Base-by-base conservation (phyloP, 1,284 basidiomycete genomes). In the Mixia osmundae region DNA sequence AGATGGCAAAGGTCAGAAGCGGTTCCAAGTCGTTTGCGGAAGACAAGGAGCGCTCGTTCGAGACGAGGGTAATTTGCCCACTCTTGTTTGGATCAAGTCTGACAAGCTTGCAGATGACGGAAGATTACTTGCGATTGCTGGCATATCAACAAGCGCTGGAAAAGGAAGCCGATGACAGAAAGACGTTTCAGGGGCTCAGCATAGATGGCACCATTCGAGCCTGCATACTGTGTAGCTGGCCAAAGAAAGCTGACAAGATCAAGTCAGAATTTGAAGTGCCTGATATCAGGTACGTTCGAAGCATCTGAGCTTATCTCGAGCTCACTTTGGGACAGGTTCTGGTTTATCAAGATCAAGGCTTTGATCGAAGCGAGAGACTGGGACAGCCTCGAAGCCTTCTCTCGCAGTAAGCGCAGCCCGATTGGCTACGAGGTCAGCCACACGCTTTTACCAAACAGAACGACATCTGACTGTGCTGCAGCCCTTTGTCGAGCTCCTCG, bases 21-120 rank as follows among this genome's bases (percentile, higher is more conserved):
- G 83, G 85, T 0, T 74, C 80, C 47, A 91, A 85, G 53, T 83
- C 79, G 56, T 85, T 94, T 53, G 72, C 71, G 0, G 87, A 97
- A 53, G 85, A 95, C 53, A 87, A 83, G 54, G 85, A 94, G 47
- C 65, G 75, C 3, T 51, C 57, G 0, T 87, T 94, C 49, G 89
- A 97, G 55, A 71, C 83, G 3, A 91, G 78, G 69, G 83, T 79
- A 39, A 25, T 55, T 40, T 11, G 26, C 27, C 27, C 14, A 18
- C 12, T 16, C 22, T 11, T 22, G 15, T n/a, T n/a, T n/a, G 12
- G 22, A 14, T n/a, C 20, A 20, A 12, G 11, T n/a, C 35, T 12
- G 8, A 28, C 22, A 27, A n/a, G 31, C 21, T 16, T 25, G 21
- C 45, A 91, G 80, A 77, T 83, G 69, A 75, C 74, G 60, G 83